Evolutionary conservation across 306 rosid genomes (phyloP), one percentile per base, ranked within the genome.

Genomic region (Calophaca sinica): DNA sequence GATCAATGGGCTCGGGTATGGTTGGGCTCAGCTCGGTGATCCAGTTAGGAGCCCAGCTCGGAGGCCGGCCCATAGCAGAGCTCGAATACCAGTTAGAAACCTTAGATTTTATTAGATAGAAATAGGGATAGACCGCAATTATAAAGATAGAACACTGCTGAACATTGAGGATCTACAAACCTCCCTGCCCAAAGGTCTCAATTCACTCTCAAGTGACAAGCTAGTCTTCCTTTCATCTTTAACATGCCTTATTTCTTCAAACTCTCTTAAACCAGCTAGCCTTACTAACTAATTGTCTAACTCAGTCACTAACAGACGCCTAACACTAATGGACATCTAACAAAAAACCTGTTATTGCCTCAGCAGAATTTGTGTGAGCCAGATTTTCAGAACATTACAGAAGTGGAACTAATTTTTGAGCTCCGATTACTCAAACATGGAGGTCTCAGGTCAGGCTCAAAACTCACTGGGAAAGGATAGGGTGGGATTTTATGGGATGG

Each of bases 361-460:
- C 29, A 2, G 26, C 76, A 49, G 36, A n/a, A 46, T 81, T n/a
- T 81, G 33, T 50, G 7, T 5, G 45, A 7, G 31, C 45, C 63
- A 69, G 13, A 3, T 48, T 13, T 63, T 77, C 26, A 11, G 46
- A 39, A 32, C 67, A 20, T 20, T 20, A 32, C 36, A 33, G 8
- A 13, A 10, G 36, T 65, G 45, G 64, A 53, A 9, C 52, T 64
- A 32, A 9, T 5, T 74, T 33, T 68, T 61, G 51, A 32, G 12
- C 70, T 46, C 32, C 48, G 70, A n/a, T n/a, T 29, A 42, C 54
- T 61, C 38, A 26, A 44, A 62, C 73, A 4, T 61, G 62, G 55
- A 35, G 53, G 8, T 62, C 26, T n/a, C n/a, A n/a, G n/a, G n/a
- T 51, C 13, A 5, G n/a, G 10, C 51, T 66, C 58, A 46, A 74